These are phyloP conservation scores for Barbatosphaeria neglecta DNA, from an alignment of 495 filamentous ascomycete genomes.

Conservation along the genomic window DNA sequence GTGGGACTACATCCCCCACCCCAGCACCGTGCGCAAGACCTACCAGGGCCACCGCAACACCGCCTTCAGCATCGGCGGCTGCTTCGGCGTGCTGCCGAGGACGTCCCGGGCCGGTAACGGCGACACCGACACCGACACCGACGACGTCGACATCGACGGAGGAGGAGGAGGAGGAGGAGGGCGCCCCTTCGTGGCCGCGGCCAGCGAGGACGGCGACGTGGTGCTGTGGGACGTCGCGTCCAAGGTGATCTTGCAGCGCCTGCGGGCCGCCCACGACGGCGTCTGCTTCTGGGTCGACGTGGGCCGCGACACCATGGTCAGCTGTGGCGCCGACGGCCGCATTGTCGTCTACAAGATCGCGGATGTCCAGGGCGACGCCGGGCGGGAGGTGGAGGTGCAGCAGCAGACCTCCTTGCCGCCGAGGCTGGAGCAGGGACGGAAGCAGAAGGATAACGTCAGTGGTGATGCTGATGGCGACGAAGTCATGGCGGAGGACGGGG, in stretches of 20 bases:
- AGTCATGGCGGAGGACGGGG: too few relatives aligned
- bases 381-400: not conserved
- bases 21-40: constrained; percentile 65
- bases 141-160: too few relatives aligned
- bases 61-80: constrained; percentile 69
- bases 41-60: constrained; percentile 88
- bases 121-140: not conserved
- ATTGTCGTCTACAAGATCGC: constrained; percentile 29
- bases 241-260: constrained; percentile 68
- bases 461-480: too few relatives aligned
- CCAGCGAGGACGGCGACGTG: constrained; percentile 78
- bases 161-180: constrained; percentile 3
- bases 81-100: constrained; percentile 58
- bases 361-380: not conserved
- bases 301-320: constrained; percentile 31
- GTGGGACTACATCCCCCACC: constrained; percentile 85
- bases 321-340: constrained; percentile 28
- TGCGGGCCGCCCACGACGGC: constrained; percentile 56
- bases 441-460: not conserved
- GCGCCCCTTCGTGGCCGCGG: constrained; percentile 56
- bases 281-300: constrained; percentile 78
- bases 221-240: constrained; percentile 81
- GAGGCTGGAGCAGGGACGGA: not conserved
- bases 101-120: constrained; percentile 14
- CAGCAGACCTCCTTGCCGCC: too few relatives aligned